Evolutionary conservation across 371 early-diverging fungal species (phyloP).

Genomic region (Mucor indicus): DNA sequence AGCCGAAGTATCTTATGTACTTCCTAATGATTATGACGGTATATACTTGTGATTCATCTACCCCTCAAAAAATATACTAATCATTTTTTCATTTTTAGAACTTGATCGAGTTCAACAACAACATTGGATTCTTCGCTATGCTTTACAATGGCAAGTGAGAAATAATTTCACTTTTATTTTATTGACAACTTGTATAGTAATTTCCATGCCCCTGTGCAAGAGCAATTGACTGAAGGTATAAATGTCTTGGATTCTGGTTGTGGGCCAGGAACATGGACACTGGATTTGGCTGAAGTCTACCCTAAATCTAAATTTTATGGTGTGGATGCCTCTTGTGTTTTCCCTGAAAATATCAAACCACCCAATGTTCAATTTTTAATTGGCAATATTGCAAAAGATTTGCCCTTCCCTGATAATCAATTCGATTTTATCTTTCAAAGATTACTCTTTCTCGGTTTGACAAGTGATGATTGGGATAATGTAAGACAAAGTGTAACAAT

Average conservation of each 20-base stretch:
- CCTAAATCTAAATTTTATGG: slow-evolving; percentile 45
- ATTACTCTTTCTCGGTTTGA: slow-evolving; percentile 45
- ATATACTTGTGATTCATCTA: no score
- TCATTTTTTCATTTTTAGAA: no score
- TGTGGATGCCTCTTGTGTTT: slow-evolving; percentile 44
- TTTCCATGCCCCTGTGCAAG: slow-evolving; percentile 38
- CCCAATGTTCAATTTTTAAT: slow-evolving; percentile 30
- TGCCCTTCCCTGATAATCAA: slow-evolving; percentile 27
- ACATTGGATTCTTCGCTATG: no score
- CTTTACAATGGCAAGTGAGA: no score
- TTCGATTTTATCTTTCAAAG: slow-evolving; percentile 50
- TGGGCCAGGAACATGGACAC: slow-evolving; percentile 48
- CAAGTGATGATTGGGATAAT: slow-evolving; percentile 29
- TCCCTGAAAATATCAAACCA: slow-evolving; percentile 23
- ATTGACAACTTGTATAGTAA: no score
- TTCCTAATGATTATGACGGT: no score
- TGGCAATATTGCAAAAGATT: slow-evolving; percentile 31
- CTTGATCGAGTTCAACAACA: no score
- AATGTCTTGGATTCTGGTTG: slow-evolving; percentile 46
- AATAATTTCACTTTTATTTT: no score
- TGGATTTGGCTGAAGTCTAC: slow-evolving; percentile 43
- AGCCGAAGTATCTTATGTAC: no score
- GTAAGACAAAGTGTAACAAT: no score
- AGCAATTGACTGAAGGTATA: slow-evolving; percentile 29
- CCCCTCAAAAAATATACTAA: no score